Evolutionary conservation across 176 grass and related monocot species (phyloP), one percentile per base, ranked within the genome.

Genomic region (Aegilops tauschii): DNA sequence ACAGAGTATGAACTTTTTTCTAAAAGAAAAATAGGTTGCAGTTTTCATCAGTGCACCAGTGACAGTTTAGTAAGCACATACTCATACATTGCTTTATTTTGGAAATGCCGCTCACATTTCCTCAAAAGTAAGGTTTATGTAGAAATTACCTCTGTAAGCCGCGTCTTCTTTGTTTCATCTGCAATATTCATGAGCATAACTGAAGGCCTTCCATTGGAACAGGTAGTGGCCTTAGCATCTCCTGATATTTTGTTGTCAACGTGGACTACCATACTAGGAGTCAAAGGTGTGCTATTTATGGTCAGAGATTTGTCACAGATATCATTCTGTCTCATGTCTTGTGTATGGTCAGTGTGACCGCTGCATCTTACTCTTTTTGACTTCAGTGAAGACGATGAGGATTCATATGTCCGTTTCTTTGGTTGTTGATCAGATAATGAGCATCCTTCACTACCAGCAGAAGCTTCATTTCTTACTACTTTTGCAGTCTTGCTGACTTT

Each of bases 161-260:
- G 80, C 75, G 78, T 63, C 84, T 93, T 98, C 82, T 98, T 98
- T 63, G 69, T 69, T 86, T 98, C 91, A 64, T 98, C 89, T 27
- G 91, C 89, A 85, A 95, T 95, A 83, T 95, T 93, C 95, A 98
- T 98, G 73, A 98, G 89, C 93, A 98, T 95, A 76, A 98, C 85
- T 71, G 56, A 87, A 79, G 80, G 89, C 61, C 37, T 88, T 91
- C 61, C 63, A 34, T 42, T 54, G 30, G 70, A 78, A 65, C 42
- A 45, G 73, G 20, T 58, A 82, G 69, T 11, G 8, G 29, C 68
- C 32, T 79, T 84, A 30, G 47, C 76, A 67, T 86, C 79, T 58
- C 29, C 82, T 90, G 80, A 54, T 35, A 82, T 78, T 34, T 79
- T 83, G 54, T 62, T 85, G 81, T 84, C 72, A 77, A 4, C 45